Base-by-base conservation (phyloP, 805 yeast species). In the Tetrapisispora taiwanensis region DNA sequence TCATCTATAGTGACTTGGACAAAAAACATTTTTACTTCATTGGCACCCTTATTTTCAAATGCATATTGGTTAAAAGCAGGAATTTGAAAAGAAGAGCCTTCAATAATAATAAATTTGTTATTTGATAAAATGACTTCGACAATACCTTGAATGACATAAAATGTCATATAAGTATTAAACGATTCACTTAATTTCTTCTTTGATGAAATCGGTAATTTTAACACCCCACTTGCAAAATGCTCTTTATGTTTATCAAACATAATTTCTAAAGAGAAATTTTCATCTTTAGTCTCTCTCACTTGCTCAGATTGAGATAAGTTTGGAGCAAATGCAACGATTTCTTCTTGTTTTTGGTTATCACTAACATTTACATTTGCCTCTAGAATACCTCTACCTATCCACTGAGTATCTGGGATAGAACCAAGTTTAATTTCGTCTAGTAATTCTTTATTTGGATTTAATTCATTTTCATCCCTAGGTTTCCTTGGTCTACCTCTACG, bases 81-180 rank as follows among this genome's bases (percentile, higher is more conserved):
- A 6, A 89, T 72, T 54, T 83, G 84, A 54, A 88, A 81, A 4
- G 90, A 75, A 43, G 95, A 82, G 1, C 95, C 95, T 44, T 72
- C 67, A 0, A 75, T 71, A 7, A 80, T 82, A 4, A 78, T 63
- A 58, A 88, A 84, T 19, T 67, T 70, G 18, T 70, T 71, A 6
- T 75, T 76, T 17, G 76, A 73, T 4, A 88, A 50, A 1, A 78
- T 74, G 2, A 84, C 89, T 53, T 84, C 85, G 8, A 85, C 58
- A 2, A 73, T 52, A 0, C 97, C 97, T 33, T 71, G 67, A 4
- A 83, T 72, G 36, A 88, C 87, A 57, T 79, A 83, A 57, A 88
- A 88, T 24, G 81, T 78, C 53, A 83, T 79, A 50, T 80, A 74
- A 2, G 84, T 79, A 45, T 78, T 79, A 24, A 48, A 46, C 8